Conservation (phyloP, 257 asterid species). For the Solanum chmielewskii region DNA sequence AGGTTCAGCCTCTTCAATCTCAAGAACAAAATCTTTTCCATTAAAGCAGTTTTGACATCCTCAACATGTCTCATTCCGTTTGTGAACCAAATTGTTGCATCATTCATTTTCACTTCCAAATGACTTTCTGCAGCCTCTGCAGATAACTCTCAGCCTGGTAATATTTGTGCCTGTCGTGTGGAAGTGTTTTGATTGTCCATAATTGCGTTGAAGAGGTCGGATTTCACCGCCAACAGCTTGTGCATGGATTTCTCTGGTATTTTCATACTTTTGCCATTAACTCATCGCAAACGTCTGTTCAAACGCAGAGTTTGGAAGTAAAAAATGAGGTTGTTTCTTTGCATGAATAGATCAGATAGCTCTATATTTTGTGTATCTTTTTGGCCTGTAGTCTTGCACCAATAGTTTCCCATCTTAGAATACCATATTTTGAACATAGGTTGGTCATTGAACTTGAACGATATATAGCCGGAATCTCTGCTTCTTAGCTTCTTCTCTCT, state of each 20-base stretch:
- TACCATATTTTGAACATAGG: neutral
- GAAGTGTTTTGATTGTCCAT: neutral
- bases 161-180: neutral
- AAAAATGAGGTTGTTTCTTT: neutral
- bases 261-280: neutral
- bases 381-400: neutral
- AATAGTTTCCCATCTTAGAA: neutral
- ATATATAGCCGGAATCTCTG: neutral
- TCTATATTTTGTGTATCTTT: neutral
- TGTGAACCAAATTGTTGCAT: constrained; percentile 2
- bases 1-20: neutral
- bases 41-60: constrained; percentile 1
- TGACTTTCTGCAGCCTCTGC: constrained; percentile 2
- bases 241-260: constrained; percentile 13
- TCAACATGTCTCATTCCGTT: neutral
- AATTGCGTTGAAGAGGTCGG: neutral
- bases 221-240: neutral
- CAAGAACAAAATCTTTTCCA: neutral
- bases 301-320: neutral
- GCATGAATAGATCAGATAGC: constrained; percentile 4
- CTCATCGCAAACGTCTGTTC: neutral
- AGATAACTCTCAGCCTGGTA: constrained; percentile 2
- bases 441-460: neutral
- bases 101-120: neutral
- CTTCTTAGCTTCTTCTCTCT: neutral